Evolutionary conservation across 163 green algal genomes (phyloP).

Genomic region (Trebouxia gelatinosa): DNA sequence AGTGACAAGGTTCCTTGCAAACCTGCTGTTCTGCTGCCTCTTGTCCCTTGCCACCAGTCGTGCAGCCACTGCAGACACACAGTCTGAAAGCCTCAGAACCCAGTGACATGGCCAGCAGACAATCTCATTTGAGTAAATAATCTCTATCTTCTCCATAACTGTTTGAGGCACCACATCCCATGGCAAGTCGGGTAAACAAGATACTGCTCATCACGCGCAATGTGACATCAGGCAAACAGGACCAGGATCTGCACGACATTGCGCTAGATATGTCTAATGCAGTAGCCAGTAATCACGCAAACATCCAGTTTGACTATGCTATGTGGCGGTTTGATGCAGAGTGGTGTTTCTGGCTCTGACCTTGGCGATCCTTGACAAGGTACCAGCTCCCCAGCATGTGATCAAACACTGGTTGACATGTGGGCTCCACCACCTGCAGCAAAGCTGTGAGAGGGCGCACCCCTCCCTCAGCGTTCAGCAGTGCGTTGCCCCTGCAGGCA

Average conservation of each 20-base stretch:
- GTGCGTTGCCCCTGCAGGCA: background rate
- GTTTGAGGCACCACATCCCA: too few relatives aligned
- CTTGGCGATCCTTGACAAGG: constrained; percentile 21
- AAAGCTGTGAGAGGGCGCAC: constrained; percentile 27
- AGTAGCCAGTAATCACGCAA: background rate
- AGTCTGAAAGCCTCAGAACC: background rate
- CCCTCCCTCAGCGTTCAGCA: constrained; percentile 8
- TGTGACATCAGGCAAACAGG: too few relatives aligned
- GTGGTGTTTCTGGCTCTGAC: background rate
- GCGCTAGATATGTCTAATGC: background rate
- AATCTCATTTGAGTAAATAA: too few relatives aligned
- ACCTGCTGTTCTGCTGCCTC: background rate
- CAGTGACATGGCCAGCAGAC: background rate
- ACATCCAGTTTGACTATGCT: background rate
- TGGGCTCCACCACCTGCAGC: constrained; percentile 9
- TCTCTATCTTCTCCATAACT: too few relatives aligned
- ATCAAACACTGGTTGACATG: constrained; percentile 1
- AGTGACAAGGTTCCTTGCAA: constrained; percentile 41
- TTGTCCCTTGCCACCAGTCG: background rate
- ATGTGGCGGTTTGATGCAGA: too few relatives aligned
- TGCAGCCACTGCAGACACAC: background rate
- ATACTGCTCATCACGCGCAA: too few relatives aligned
- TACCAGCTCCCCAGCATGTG: constrained; percentile 38
- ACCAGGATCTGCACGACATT: too few relatives aligned
- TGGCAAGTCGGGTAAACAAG: too few relatives aligned